These are phyloP conservation scores for Sugiyamaella japonica DNA, from an alignment of 1,139 yeast genomes.

Conservation along the genomic window DNA sequence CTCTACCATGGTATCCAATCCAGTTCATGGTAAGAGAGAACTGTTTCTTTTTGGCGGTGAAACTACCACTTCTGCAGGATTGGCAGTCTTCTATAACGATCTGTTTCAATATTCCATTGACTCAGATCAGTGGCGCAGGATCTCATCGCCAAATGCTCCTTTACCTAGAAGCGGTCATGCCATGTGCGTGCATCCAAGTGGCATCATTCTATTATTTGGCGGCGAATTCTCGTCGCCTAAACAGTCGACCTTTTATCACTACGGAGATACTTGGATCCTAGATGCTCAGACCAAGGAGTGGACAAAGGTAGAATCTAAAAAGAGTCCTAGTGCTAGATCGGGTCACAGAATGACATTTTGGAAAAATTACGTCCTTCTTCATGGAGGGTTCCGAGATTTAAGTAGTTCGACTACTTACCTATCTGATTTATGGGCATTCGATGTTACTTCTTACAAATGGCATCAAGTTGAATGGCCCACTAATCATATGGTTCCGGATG, in stretches of 20 bases:
- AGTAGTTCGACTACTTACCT: constrained; percentile 82
- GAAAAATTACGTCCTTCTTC: constrained; percentile 83
- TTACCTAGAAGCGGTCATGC: constrained; percentile 93
- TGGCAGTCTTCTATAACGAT: constrained; percentile 79
- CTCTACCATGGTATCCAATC: constrained; percentile 73
- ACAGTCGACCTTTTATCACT: constrained; percentile 93
- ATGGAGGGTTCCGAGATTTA: constrained; percentile 92
- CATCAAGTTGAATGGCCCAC: constrained; percentile 83
- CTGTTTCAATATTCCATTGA: constrained; percentile 71
- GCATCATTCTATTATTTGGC: constrained; percentile 81
- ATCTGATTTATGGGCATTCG: constrained; percentile 89
- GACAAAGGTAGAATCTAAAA: constrained; percentile 77
- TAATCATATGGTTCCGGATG: constrained; percentile 79
- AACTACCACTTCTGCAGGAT: constrained; percentile 48
- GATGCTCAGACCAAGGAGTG: constrained; percentile 86
- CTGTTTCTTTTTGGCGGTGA: constrained; percentile 91
- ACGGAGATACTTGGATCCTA: constrained; percentile 92
- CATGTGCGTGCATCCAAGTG: constrained; percentile 91
- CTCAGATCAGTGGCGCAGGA: constrained; percentile 77
- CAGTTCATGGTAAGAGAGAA: constrained; percentile 74
- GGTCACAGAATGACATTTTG: constrained; percentile 90
- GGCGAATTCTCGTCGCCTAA: constrained; percentile 98
- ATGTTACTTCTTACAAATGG: constrained; percentile 88
- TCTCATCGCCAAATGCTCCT: constrained; percentile 82
- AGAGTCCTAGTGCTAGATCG: constrained; percentile 81